Evolutionary conservation across 192 early-diverging fungal species (phyloP), one percentile per base, ranked within the genome.

Genomic region (Coemansia sp.): DNA sequence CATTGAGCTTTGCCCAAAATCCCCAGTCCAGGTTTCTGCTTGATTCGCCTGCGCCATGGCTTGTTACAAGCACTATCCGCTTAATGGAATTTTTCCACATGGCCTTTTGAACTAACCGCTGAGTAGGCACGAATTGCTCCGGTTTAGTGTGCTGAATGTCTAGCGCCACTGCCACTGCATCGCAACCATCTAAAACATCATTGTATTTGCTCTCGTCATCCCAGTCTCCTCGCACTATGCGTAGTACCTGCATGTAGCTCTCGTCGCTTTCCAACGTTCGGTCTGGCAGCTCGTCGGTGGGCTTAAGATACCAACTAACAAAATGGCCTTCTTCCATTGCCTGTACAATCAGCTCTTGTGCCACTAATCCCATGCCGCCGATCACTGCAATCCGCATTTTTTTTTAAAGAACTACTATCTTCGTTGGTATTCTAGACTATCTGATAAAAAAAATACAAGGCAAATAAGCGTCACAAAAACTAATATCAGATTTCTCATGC

Each of bases 381-480:
- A 78, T 68, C 21, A 78, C 69, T 18, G 75, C 69, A 44, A 78
- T 67, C 21, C 47, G 67, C 66, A 78, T 71, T 63, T 9, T 12
- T n/a, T n/a, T n/a, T n/a, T n/a, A n/a, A n/a, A 7, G 10, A 12
- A 38, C 10, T 7, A 5, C 7, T 38, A 9, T 9, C 10, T 38
- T 9, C 34, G 34, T 9, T 9, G 34, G 4, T 38, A 38, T 38
- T 38, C 10, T 9, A 38, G 1, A 7, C 5, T 38, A 38, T 38
- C 34, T 9, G 34, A 38, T 38, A 12, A 38, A 9, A 38, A 38
- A 9, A 38, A 38, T n/a, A n/a, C n/a, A n/a, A n/a, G n/a, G n/a
- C n/a, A n/a, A n/a, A n/a, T n/a, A n/a, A n/a, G n/a, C n/a, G n/a
- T n/a, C n/a, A n/a, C n/a, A n/a, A n/a, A n/a, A n/a, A n/a, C n/a